A percentile compares a stretch with the other conserved stretches of the same genome.
phyloP scores from a whole-genome alignment of 176 grass and related monocot species.

The Aegilops sharonensis region DNA sequence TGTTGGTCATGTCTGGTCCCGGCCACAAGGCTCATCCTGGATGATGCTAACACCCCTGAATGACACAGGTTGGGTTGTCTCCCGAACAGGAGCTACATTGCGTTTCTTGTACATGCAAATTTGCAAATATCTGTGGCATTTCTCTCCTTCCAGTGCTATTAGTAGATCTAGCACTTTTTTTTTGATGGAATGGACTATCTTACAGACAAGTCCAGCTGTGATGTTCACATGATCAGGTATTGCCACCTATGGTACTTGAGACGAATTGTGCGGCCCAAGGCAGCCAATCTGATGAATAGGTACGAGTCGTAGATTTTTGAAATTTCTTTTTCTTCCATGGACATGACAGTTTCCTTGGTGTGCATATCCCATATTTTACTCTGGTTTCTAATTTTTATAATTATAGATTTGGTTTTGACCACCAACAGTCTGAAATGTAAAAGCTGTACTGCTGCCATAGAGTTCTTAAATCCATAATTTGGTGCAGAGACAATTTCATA shows the following conservation, averaged over 20 bases:
- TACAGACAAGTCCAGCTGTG: neutral
- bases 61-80: neutral
- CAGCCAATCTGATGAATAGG: neutral
- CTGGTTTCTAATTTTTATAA: neutral
- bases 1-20: neutral
- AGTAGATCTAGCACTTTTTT: neutral
- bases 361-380: neutral
- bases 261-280: neutral
- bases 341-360: neutral
- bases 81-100: neutral
- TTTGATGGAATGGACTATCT: neutral
- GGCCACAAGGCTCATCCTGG: neutral
- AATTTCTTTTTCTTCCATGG: neutral
- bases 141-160: neutral
- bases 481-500: neutral
- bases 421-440: neutral
- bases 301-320: neutral
- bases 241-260: neutral
- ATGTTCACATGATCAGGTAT: neutral
- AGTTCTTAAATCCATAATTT: neutral
- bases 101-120: neutral
- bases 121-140: neutral
- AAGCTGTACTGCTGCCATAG: neutral
- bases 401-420: neutral
- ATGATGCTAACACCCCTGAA: neutral